phyloP scores from a whole-genome alignment of 768 basidiomycete genomes.

The Cubamyces lactineus region DNA sequence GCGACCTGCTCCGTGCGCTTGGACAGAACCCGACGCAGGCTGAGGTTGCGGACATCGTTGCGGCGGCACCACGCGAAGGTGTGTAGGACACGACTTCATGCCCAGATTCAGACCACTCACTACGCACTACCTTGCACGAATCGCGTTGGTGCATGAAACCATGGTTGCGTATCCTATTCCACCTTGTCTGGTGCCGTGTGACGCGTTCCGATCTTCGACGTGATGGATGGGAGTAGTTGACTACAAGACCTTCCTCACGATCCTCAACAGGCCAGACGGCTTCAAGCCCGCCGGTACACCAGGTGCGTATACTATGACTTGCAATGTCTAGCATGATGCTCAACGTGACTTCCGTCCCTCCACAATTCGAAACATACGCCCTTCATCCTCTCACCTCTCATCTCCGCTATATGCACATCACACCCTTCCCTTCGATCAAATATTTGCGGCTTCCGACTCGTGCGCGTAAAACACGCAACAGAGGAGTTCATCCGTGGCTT shows the following conservation, averaged over 20 bases:
- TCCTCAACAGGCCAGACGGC: slow-evolving; percentile 93
- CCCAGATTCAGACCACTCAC: background rate
- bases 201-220: background rate
- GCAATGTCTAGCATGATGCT: background rate
- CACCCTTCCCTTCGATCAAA: background rate
- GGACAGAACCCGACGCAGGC: slow-evolving; percentile 99
- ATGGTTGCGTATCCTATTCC: background rate
- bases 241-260: slow-evolving; percentile 87
- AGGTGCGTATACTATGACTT: slow-evolving; percentile 50
- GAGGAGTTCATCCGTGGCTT: slow-evolving; percentile 99
- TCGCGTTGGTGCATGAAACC: background rate
- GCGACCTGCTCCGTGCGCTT: slow-evolving; percentile 89
- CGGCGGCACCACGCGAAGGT: slow-evolving; percentile 78
- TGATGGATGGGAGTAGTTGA: slow-evolving; percentile 58
- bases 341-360: background rate
- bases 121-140: background rate
- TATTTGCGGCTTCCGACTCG: background rate
- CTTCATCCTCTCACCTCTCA: background rate
- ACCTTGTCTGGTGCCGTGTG: background rate
- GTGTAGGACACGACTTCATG: slow-evolving; percentile 27
- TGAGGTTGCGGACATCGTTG: slow-evolving; percentile 87
- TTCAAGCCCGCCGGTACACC: slow-evolving; percentile 97
- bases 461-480: slow-evolving; percentile 34
- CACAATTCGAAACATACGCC: background rate
- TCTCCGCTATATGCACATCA: background rate